These are phyloP conservation scores for Nakazawaea holstii DNA, from an alignment of 805 yeast species.

Conservation along the genomic window DNA sequence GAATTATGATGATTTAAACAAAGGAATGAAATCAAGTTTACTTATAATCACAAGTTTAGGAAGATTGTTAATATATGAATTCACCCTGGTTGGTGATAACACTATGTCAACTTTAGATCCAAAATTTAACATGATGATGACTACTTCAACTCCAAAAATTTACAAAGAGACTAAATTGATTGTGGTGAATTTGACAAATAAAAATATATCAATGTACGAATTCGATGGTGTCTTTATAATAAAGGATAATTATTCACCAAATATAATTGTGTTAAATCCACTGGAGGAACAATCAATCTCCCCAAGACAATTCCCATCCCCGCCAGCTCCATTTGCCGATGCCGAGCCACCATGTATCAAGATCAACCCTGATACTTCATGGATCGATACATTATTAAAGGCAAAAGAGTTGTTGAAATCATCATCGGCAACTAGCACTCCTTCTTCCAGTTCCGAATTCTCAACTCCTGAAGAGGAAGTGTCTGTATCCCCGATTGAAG, in stretches of 20 bases:
- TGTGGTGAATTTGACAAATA: slow-evolving; percentile 41
- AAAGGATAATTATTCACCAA: slow-evolving; percentile 28
- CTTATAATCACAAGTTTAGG: slow-evolving; percentile 30
- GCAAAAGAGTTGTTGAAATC: slow-evolving; percentile 52
- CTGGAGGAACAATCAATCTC: slow-evolving; percentile 47
- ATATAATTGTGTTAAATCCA: slow-evolving; percentile 9
- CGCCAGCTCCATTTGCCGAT: slow-evolving; percentile 29
- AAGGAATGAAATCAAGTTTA: slow-evolving; percentile 27
- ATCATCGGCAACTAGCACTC: background rate
- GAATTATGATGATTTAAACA: slow-evolving; percentile 22
- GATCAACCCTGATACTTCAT: slow-evolving; percentile 45
- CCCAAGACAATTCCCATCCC: slow-evolving; percentile 57
- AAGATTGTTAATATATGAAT: slow-evolving; percentile 27
- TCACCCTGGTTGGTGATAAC: slow-evolving; percentile 12
- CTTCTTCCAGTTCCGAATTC: background rate
- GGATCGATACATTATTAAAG: slow-evolving; percentile 67
- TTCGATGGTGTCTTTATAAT: slow-evolving; percentile 42
- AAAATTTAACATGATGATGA: background rate
- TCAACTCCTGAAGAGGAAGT: slow-evolving; percentile 3
- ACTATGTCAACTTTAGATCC: slow-evolving; percentile 13
- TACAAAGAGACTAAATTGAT: slow-evolving; percentile 15
- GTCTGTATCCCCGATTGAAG: slow-evolving; percentile 1
- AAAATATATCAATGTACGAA: slow-evolving; percentile 69
- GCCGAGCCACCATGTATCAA: slow-evolving; percentile 23
- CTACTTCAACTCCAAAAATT: background rate